A percentile compares a stretch with the other conserved stretches of the same genome.
These are phyloP conservation scores for Perilla frutescens DNA, from an alignment of 257 asterid genomes.

Conservation along the genomic window DNA sequence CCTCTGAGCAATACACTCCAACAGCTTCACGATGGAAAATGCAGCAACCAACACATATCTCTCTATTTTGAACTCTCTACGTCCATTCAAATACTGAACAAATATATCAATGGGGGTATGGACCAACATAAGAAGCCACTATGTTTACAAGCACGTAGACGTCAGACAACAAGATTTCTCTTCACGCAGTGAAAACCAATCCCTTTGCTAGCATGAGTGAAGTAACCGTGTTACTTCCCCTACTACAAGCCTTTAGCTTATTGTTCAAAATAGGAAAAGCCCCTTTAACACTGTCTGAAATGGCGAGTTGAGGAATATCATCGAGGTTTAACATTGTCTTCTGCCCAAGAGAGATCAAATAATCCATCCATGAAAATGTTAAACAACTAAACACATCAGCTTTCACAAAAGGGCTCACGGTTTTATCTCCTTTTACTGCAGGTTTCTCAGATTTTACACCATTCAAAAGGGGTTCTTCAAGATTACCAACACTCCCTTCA, in stretches of 20 bases:
- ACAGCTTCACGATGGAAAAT: constrained; percentile 69
- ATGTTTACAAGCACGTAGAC: constrained; percentile 17
- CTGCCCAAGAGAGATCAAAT: constrained; percentile 70
- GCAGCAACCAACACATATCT: constrained; percentile 65
- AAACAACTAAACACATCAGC: constrained; percentile 63
- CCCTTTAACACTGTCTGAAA: constrained; percentile 59
- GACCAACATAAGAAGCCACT: constrained; percentile 76
- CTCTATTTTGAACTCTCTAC: constrained; percentile 47
- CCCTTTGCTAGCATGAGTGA: constrained; percentile 77
- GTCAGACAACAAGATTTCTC: constrained; percentile 60
- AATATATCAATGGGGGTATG: constrained; percentile 78
- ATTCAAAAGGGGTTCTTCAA: constrained; percentile 72
- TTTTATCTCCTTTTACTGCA: constrained; percentile 56
- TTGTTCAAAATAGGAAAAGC: constrained; percentile 57
- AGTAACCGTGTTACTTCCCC: constrained; percentile 50
- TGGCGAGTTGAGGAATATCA: constrained; percentile 82
- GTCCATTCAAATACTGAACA: constrained; percentile 73
- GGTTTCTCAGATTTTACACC: constrained; percentile 34
- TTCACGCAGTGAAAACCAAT: constrained; percentile 58
- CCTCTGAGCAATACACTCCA: constrained; percentile 71
- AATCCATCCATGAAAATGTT: constrained; percentile 76
- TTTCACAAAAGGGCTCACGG: constrained; percentile 71
- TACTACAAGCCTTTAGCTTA: constrained; percentile 51
- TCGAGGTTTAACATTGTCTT: constrained; percentile 74
- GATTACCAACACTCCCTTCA: constrained; percentile 39